These are phyloP conservation scores for Candida boleticola DNA, from an alignment of 805 yeast species.

Conservation along the genomic window DNA sequence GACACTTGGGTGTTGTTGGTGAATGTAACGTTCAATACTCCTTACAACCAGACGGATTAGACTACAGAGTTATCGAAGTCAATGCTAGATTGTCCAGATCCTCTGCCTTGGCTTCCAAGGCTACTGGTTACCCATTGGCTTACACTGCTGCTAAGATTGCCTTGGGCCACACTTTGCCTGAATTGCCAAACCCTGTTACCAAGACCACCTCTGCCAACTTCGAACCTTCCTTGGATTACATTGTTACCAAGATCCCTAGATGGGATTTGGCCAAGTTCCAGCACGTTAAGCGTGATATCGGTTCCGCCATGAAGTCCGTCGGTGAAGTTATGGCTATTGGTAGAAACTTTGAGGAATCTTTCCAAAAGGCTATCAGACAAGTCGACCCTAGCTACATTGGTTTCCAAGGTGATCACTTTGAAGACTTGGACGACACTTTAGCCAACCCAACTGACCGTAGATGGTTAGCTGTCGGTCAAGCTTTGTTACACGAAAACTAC, in stretches of 20 bases:
- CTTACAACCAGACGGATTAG: constrained; percentile 91
- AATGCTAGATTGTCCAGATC: constrained; percentile 97
- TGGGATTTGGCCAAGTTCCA: constrained; percentile 97
- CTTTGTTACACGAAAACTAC: constrained; percentile 86
- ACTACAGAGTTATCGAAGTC: constrained; percentile 95
- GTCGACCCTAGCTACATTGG: constrained; percentile 90
- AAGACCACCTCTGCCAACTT: constrained; percentile 94
- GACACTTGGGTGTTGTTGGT: constrained; percentile 98
- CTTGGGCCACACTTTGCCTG: constrained; percentile 90
- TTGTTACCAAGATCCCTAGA: constrained; percentile 96
- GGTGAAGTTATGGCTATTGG: constrained; percentile 99
- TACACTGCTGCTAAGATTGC: constrained; percentile 98
- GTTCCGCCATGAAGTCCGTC: constrained; percentile 96
- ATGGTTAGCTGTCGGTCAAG: constrained; percentile 98
- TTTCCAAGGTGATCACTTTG: constrained; percentile 82
- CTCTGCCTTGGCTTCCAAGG: constrained; percentile 96
- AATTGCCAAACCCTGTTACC: constrained; percentile 94
- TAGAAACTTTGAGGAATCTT: constrained; percentile 94
- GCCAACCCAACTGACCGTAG: constrained; percentile 92
- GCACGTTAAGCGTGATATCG: constrained; percentile 90
- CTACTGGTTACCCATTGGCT: constrained; percentile 98
- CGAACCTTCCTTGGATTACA: constrained; percentile 95
- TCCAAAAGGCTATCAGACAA: constrained; percentile 89
- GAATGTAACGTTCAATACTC: constrained; percentile 99
- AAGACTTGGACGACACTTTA: constrained; percentile 72